Percentiles rank a stretch among this genome's conserved stretches.
Evolutionary conservation across 2,329 filamentous ascomycete genomes (phyloP).

Genomic region (Pseudogymnoascus sp.): DNA sequence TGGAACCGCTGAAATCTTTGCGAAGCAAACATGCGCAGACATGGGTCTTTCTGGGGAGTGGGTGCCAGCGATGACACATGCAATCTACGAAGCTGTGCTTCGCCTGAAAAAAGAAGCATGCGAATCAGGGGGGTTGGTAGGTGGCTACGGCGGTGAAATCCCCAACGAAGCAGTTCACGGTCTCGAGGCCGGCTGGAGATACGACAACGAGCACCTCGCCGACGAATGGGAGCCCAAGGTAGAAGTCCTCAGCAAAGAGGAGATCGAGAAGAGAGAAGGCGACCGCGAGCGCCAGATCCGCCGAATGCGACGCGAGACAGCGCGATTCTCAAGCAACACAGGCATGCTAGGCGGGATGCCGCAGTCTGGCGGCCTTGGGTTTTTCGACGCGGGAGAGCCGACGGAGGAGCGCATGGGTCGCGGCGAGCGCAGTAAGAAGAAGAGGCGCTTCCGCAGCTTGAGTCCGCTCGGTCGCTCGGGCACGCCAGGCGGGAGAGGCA

Average conservation of each 20-base stretch:
- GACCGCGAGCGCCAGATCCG: slow-evolving; percentile 88
- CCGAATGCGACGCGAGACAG: slow-evolving; percentile 79
- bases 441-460: slow-evolving; percentile 80
- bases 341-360: slow-evolving; percentile 73
- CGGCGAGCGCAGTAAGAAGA: slow-evolving; percentile 90
- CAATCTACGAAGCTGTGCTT: slow-evolving; percentile 90
- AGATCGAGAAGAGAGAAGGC: slow-evolving; percentile 93
- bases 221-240: slow-evolving; percentile 79
- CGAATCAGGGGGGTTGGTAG: slow-evolving; percentile 80
- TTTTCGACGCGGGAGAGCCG: slow-evolving; percentile 43
- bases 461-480: slow-evolving; percentile 65
- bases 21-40: slow-evolving; percentile 85
- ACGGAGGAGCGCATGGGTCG: slow-evolving; percentile 76
- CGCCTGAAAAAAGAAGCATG: slow-evolving; percentile 93
- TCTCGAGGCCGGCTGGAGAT: slow-evolving; percentile 84
- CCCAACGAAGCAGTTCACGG: slow-evolving; percentile 82
- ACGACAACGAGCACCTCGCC: slow-evolving; percentile 82
- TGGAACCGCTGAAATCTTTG: slow-evolving; percentile 85
- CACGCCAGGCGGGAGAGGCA: slow-evolving; percentile 64
- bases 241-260: slow-evolving; percentile 78
- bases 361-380: slow-evolving; percentile 41
- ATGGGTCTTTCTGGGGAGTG: slow-evolving; percentile 85
- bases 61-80: slow-evolving; percentile 88
- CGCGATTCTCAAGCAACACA: slow-evolving; percentile 78
- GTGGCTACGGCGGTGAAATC: slow-evolving; percentile 60